Evolutionary conservation across 2,329 filamentous ascomycete genomes (phyloP), one percentile per base, ranked within the genome.

Genomic region (Thermothelomyces thermophilus): DNA sequence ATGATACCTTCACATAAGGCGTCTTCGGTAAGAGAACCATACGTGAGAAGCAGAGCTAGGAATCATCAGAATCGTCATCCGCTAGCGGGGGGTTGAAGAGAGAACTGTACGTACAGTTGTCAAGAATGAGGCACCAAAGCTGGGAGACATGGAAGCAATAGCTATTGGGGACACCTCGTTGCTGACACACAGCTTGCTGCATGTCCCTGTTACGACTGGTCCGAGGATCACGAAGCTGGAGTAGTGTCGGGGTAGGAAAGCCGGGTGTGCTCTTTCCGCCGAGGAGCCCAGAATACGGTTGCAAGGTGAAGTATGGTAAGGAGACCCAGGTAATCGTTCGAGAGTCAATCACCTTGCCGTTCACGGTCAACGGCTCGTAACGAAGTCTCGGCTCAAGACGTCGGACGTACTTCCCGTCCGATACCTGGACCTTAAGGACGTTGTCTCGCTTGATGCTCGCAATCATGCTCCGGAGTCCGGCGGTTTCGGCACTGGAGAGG

Each of bases 121-220:
- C 69, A 1, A 76, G 52, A 6, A 74, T 60, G 5, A 76, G 55
- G 52, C 68, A 71, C 74, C 73, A 76, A 9, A 74, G 48, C 54
- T 76, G 74, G 1, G 69, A 63, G 39, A 76, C 68, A 48, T 76
- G 73, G 48, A 73, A 75, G 46, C 72, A 76, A 16, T 68, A 58
- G 1, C 63, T 66, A 9, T 62, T 54, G 0, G 63, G 63, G 2
- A 63, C 65, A 35, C 64, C 62, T 1, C 63, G 63, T 13, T 68
- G 58, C 46, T 68, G 66, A 45, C 72, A 69, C 8, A 75, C 68
- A 2, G 70, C 73, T 54, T 76, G 73, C 22, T 67, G 60, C 69
- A 74, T 68, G 34, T 76, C 73, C 45, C 73, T 63, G 28, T 68
- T 62, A 22, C 64, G 60, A 3, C 61, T 59, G 5, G 63, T 67